Evolutionary conservation across 2,329 filamentous ascomycete genomes (phyloP), one percentile per base, ranked within the genome.

Genomic region (Trichoderma afroharzianum): DNA sequence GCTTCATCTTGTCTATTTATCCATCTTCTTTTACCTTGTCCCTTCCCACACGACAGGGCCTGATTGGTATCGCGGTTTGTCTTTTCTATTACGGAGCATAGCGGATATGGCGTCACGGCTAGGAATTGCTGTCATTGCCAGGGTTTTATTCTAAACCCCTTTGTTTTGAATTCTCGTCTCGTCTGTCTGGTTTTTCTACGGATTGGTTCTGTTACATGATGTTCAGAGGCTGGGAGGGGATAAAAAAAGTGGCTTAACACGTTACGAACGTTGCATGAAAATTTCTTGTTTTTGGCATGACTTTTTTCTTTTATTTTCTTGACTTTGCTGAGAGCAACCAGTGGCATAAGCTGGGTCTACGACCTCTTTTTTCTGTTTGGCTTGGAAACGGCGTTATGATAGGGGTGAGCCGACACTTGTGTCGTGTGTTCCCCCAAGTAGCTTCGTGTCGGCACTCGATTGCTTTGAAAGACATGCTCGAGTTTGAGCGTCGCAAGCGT

Each of bases 21-120:
- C 58, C 50, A 70, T 72, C 47, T 73, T 63, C 75, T 77, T 66
- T 55, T 15, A 21, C 32, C 21, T 18, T 26, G 26, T 47, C 32
- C 24, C n/a, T 74, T 70, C 53, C 18, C 14, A 58, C 72, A 73
- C 74, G 73, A 71, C 57, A 32, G 50, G 72, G 73, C 71, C 72
- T 70, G 73, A 69, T 73, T 57, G 32, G 47, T 64, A 63, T 39
- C 69, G 71, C 72, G 62, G 73, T 63, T 57, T 55, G n/a, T 57
- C 21, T 24, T 36, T 33, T 57, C 43, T 67, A 26, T 43, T 74
- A 77, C 61, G 78, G 78, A 80, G 81, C 81, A 83, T 83, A 83
- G 82, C 81, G 81, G 80, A 76, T 73, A 74, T 70, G 81, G 81
- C 79, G 81, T 83, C 80, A 71, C 72, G 75, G 76, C 74, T 73